phyloP scores from a whole-genome alignment of 2,329 filamentous ascomycete species.

The Thielaviopsis punctulata region DNA sequence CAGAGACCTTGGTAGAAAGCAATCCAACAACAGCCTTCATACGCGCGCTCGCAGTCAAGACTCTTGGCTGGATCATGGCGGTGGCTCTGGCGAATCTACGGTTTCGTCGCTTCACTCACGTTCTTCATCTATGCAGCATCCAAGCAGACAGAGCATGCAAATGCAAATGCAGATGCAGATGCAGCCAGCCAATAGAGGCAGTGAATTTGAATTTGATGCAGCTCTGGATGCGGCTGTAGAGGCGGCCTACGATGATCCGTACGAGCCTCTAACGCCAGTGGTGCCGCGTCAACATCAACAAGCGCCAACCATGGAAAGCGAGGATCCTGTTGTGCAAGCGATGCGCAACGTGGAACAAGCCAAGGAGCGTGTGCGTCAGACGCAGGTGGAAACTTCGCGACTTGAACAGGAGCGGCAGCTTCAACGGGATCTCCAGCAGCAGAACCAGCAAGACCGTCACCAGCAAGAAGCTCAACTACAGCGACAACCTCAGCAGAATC shows the following conservation, averaged over 20 bases:
- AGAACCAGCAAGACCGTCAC: constrained; percentile 25
- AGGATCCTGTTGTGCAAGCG: constrained; percentile 25
- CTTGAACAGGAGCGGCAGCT: constrained; percentile 34
- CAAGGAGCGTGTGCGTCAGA: constrained; percentile 57
- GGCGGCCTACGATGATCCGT: constrained; percentile 84
- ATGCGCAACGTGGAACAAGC: constrained; percentile 55
- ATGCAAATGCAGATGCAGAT: too few species aligned
- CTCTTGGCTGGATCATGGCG: constrained; percentile 82
- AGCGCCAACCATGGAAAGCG: constrained; percentile 22
- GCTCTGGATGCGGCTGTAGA: constrained; percentile 91
- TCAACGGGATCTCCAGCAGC: constrained; percentile 11
- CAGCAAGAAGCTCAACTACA: constrained; percentile 1
- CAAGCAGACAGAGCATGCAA: constrained; percentile 6
- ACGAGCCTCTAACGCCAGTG: constrained; percentile 48
- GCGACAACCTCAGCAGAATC: neutral
- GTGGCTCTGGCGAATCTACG: constrained; percentile 64
- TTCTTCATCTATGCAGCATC: constrained; percentile 49
- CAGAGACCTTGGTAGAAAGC: constrained; percentile 3
- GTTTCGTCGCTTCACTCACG: constrained; percentile 67
- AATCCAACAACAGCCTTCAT: constrained; percentile 19
- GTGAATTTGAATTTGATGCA: constrained; percentile 82
- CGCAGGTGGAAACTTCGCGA: constrained; percentile 44
- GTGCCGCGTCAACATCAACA: constrained; percentile 21
- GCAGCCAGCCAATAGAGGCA: constrained; percentile 49
- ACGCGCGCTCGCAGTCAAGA: constrained; percentile 50